phyloP scores from a whole-genome alignment of 805 yeast species.

The Ogataea neopini region DNA sequence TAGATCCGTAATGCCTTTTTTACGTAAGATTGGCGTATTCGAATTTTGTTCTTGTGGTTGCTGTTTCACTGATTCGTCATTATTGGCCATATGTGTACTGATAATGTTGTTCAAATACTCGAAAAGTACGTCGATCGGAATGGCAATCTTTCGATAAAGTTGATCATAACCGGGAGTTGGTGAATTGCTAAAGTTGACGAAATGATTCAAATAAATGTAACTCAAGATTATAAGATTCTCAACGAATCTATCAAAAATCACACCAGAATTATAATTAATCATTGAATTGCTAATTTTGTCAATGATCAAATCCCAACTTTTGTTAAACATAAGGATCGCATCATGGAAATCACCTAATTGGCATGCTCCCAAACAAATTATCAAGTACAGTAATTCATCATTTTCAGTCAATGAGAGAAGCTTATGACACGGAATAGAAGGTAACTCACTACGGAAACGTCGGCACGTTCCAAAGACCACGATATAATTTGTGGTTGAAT shows the following conservation, averaged over 20 bases:
- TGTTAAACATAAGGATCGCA: constrained; percentile 42
- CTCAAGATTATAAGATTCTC: constrained; percentile 47
- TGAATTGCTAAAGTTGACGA: constrained; percentile 32
- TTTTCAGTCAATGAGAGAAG: constrained; percentile 31
- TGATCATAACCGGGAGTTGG: constrained; percentile 12
- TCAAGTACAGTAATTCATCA: constrained; percentile 44
- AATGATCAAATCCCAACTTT: constrained; percentile 43
- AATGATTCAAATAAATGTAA: constrained; percentile 43
- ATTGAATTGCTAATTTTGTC: constrained; percentile 30
- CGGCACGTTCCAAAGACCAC: constrained; percentile 24
- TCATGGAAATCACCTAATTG: constrained; percentile 36
- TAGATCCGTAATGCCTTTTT: neutral
- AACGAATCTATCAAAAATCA: constrained; percentile 39
- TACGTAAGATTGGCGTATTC: neutral
- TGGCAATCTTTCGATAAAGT: constrained; percentile 18
- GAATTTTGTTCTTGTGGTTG: too few relatives aligned
- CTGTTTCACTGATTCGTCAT: constrained; percentile 7
- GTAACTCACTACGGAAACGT: constrained; percentile 22
- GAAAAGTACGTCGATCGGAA: constrained; percentile 49
- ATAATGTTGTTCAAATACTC: constrained; percentile 51
- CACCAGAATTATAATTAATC: constrained; percentile 34
- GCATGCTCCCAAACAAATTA: constrained; percentile 48
- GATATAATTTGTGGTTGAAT: constrained; percentile 29
- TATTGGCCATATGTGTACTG: constrained; percentile 42
- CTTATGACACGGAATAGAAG: constrained; percentile 23